A percentile compares a stretch with the other conserved stretches of the same genome.
These are phyloP conservation scores for Candida silvicultrix DNA, from an alignment of 805 yeast genomes.

Conservation along the genomic window DNA sequence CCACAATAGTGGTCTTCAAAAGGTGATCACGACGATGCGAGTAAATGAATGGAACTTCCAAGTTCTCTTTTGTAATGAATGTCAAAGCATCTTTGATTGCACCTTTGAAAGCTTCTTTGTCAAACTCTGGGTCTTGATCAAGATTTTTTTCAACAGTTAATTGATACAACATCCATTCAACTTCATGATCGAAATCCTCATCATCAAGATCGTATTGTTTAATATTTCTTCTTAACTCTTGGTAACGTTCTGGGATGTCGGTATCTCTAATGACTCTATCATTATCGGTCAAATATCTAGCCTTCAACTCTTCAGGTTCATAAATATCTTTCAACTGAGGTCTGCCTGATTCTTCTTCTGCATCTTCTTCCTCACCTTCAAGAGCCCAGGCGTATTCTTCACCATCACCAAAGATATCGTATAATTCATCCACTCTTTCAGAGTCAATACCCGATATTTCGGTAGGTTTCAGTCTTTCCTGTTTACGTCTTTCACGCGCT, in stretches of 20 bases:
- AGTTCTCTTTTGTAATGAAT: conserved; percentile 66
- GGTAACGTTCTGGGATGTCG: conserved; percentile 91
- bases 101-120: conserved; percentile 48
- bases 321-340: conserved; percentile 78
- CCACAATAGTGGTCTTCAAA: conserved; percentile 45
- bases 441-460: conserved; percentile 66
- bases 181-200: conserved; percentile 65
- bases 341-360: conserved; percentile 36
- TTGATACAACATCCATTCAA: conserved; percentile 72
- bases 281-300: conserved; percentile 83
- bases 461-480: conserved; percentile 46
- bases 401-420: conserved; percentile 95
- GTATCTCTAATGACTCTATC: conserved; percentile 83
- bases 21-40: conserved; percentile 90
- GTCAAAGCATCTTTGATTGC: conserved; percentile 69
- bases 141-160: conserved; percentile 49
- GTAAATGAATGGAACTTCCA: conserved; percentile 95
- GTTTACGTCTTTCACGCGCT: conserved; percentile 36
- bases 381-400: conserved; percentile 97
- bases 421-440: conserved; percentile 87
- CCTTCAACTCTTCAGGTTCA: conserved; percentile 89
- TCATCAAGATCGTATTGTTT: conserved; percentile 62
- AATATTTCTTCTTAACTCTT: conserved; percentile 60
- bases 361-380: conserved; percentile 73
- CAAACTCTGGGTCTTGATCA: conserved; percentile 27